Evolutionary conservation across 768 basidiomycete genomes (phyloP).

Genomic region (Suillus subaureus): DNA sequence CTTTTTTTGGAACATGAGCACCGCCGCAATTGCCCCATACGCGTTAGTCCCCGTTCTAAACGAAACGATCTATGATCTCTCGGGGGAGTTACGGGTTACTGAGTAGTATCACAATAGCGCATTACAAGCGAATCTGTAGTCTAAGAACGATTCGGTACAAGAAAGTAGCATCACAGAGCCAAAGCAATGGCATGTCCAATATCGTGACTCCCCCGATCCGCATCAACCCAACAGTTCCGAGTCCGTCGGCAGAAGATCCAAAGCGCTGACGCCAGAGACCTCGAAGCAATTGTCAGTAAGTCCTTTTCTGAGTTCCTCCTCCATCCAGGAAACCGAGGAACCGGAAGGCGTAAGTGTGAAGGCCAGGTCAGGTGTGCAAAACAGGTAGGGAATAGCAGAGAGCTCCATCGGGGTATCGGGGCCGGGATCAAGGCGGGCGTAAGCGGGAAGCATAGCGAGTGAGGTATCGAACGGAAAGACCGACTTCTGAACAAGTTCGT

Average conservation of each 20-base stretch:
- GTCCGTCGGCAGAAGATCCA: not conserved
- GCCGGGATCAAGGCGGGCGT: constrained; percentile 16
- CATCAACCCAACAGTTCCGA: not conserved
- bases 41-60: too few relatives aligned
- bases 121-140: not conserved
- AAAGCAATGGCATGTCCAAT: not conserved
- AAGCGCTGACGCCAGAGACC: not conserved
- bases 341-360: not conserved
- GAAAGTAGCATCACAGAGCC: not conserved
- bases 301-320: not conserved
- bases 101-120: not conserved
- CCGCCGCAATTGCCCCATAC: too few relatives aligned
- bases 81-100: not conserved
- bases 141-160: not conserved
- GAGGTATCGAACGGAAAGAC: constrained; percentile 2
- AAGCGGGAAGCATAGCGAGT: not conserved
- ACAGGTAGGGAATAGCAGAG: constrained; percentile 34
- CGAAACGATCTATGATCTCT: too few relatives aligned
- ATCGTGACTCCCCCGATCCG: too few relatives aligned
- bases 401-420: constrained; percentile 23
- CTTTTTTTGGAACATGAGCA: too few relatives aligned
- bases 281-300: not conserved
- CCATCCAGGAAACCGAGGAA: not conserved
- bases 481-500: not conserved
- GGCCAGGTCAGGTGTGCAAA: constrained; percentile 20